Conservation (phyloP, 73 alveolate genomes). For the Paramecium caudatum region DNA sequence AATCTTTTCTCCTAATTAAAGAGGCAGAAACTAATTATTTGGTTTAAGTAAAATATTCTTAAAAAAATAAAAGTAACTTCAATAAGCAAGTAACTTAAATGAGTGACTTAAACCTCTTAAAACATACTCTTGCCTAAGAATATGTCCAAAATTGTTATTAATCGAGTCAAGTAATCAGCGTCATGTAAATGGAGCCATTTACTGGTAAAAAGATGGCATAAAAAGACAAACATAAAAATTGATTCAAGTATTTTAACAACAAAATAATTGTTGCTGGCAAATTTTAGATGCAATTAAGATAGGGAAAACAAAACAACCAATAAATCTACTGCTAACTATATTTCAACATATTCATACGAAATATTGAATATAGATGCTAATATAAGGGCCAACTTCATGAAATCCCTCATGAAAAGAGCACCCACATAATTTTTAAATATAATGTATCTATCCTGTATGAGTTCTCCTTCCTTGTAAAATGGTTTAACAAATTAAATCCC, state of each 20-base stretch:
- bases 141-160: background rate
- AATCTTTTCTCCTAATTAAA: background rate
- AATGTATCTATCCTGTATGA: background rate
- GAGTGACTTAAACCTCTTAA: background rate
- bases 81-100: background rate
- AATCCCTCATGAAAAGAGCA: background rate
- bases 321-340: background rate
- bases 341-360: background rate
- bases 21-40: background rate
- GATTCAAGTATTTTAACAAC: background rate
- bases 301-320: background rate
- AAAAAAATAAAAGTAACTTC: background rate
- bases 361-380: background rate
- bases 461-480: background rate
- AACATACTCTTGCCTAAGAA: background rate
- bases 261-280: background rate
- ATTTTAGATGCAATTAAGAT: conserved; percentile 21
- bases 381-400: background rate
- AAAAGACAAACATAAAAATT: background rate
- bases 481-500: conserved; percentile 24
- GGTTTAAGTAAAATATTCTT: background rate
- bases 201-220: background rate
- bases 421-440: background rate
- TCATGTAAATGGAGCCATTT: background rate
- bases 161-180: background rate